A percentile compares a stretch with the other conserved stretches of the same genome.
Evolutionary conservation across 1,284 basidiomycete species (phyloP).

Genomic region (Ceratobasidium sp.): DNA sequence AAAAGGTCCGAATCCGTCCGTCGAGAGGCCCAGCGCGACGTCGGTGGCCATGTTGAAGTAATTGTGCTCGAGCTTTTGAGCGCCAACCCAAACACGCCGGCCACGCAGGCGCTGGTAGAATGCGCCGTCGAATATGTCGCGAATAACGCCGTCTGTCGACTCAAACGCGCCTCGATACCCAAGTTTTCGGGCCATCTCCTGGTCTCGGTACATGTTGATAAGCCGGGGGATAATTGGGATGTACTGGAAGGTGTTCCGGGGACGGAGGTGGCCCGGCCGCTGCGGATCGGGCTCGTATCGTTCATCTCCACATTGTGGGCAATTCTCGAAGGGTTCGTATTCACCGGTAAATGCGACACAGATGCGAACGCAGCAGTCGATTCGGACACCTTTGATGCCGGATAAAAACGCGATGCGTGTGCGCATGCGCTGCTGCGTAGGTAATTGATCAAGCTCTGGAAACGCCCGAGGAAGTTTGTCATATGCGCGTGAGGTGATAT

Average conservation of each 20-base stretch:
- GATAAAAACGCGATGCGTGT: slow-evolving; percentile 20
- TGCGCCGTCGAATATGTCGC: slow-evolving; percentile 51
- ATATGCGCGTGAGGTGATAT: slow-evolving; percentile 11
- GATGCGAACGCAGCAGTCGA: slow-evolving; percentile 49
- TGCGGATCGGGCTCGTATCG: slow-evolving; percentile 28
- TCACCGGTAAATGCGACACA: slow-evolving; percentile 47
- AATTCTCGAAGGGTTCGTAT: slow-evolving; percentile 9
- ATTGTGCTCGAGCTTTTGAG: slow-evolving; percentile 31
- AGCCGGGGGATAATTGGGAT: slow-evolving; percentile 47
- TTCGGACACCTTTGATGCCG: slow-evolving; percentile 13
- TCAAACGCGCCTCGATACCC: slow-evolving; percentile 51
- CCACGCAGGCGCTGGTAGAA: slow-evolving; percentile 26
- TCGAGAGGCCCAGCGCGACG: slow-evolving; percentile 55
- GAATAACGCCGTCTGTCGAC: slow-evolving; percentile 46
- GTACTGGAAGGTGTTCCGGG: slow-evolving; percentile 42
- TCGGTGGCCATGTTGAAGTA: slow-evolving; percentile 55
- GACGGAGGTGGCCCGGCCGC: background rate
- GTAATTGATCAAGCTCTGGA: background rate
- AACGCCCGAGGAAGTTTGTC: slow-evolving; percentile 32
- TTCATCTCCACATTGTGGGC: slow-evolving; percentile 44
- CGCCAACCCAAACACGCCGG: slow-evolving; percentile 2
- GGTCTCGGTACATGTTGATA: slow-evolving; percentile 14
- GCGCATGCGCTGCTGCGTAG: background rate
- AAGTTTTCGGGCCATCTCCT: slow-evolving; percentile 50
- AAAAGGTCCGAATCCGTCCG: slow-evolving; percentile 48